Base-by-base conservation (phyloP, 1,284 basidiomycete species). In the Athelia sp. region DNA sequence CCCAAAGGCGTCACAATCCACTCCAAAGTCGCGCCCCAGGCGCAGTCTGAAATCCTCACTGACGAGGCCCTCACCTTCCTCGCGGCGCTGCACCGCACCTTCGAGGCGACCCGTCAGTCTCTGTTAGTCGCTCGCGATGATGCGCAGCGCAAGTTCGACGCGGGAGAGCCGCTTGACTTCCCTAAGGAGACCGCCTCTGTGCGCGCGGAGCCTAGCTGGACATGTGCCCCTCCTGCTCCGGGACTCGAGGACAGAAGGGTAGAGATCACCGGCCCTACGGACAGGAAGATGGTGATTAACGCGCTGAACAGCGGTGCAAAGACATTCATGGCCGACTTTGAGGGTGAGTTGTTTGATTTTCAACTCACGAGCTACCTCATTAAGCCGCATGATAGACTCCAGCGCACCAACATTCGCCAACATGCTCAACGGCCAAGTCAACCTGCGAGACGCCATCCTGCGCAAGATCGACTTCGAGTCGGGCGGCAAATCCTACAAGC, bases 271-370 rank as follows among this genome's bases (percentile, higher is more conserved):
- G 97, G 97, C 29, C 97, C 97, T 15, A 93, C 96, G 4, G 93
- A 97, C 68, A 79, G 93, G 58, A 98, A 97, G 76, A 98, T 98
- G 94, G 93, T 99, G 62, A 89, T 98, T 69, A 99, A 98, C 63
- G 96, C 96, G 14, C 74, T 99, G 59, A 98, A 98, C 75, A 95
- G 92, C 54, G 96, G 96, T 3, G 83, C 94, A 26, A 94, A 95
- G 75, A 95, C 93, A 1, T 98, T 95, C 74, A 98, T 98, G 94
- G 93, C 94, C 38, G 94, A 98, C 66, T 93, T 97, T 58, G 94
- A 98, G 72, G 93, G 92, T 90, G 55, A 47, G 78, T 67, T 11
- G 46, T 18, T 4, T 6, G n/a, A n/a, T n/a, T n/a, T n/a, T n/a
- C n/a, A n/a, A n/a, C n/a, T n/a, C n/a, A n/a, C n/a, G 23, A 53